A percentile compares a stretch with the other conserved stretches of the same genome.
Evolutionary conservation across 2,329 filamentous ascomycete species (phyloP).

Genomic region (Microthyrium microscopicum): DNA sequence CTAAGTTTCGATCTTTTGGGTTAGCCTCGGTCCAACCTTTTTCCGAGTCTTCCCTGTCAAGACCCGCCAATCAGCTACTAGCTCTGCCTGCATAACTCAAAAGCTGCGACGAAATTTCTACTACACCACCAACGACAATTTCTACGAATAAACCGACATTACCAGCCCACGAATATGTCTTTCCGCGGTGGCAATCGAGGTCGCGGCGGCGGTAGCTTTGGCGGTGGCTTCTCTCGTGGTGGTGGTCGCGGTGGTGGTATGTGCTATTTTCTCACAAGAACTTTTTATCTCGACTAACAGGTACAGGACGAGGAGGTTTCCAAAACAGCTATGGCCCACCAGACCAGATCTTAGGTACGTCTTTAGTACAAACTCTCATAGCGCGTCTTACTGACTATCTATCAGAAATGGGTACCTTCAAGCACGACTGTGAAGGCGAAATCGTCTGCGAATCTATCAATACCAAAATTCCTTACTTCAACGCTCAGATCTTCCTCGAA

Average conservation of each 20-base stretch:
- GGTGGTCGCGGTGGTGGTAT: constrained; percentile 28
- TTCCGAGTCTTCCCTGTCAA: no score
- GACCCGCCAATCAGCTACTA: no score
- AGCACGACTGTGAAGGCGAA: constrained; percentile 93
- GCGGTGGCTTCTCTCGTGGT: constrained; percentile 34
- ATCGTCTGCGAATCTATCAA: constrained; percentile 95
- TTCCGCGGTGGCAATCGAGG: constrained; percentile 39
- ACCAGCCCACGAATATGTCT: constrained; percentile 36
- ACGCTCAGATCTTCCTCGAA: constrained; percentile 95
- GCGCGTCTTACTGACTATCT: neutral
- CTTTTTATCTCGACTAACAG: neutral
- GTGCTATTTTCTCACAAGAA: constrained; percentile 15
- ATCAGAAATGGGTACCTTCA: constrained; percentile 77
- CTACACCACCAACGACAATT: no score
- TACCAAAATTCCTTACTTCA: constrained; percentile 95
- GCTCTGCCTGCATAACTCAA: no score
- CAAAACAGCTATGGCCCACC: constrained; percentile 7
- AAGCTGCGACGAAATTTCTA: no score
- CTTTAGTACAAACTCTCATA: neutral
- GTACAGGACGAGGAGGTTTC: constrained; percentile 8
- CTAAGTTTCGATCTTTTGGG: no score
- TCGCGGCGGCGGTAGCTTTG: constrained; percentile 34
- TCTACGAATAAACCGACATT: constrained; percentile 12
- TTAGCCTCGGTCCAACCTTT: no score
- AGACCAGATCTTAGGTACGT: constrained; percentile 6